Evolutionary conservation across 805 yeast species (phyloP).

Genomic region (Wickerhamiella hasegawae): DNA sequence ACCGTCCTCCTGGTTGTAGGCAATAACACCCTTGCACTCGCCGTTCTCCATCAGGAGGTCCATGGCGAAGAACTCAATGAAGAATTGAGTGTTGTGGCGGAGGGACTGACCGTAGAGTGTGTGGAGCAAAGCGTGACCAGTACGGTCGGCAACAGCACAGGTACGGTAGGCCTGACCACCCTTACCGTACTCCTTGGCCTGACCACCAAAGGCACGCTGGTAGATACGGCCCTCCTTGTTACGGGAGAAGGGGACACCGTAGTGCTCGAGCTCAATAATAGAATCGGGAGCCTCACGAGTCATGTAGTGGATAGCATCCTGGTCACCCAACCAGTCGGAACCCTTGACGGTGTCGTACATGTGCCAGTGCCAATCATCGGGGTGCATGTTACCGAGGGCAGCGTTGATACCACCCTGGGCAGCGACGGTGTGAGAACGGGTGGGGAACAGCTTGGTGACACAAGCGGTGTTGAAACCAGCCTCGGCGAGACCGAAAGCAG

Average conservation of each 20-base stretch:
- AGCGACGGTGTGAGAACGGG: constrained; percentile 97
- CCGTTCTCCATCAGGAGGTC: constrained; percentile 92
- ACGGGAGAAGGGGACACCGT: constrained; percentile 96
- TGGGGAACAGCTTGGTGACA: constrained; percentile 90
- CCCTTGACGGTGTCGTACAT: constrained; percentile 99
- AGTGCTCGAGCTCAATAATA: constrained; percentile 92
- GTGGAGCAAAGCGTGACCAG: constrained; percentile 94
- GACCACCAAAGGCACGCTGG: constrained; percentile 99
- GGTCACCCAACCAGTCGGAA: constrained; percentile 98
- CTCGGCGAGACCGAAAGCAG: constrained; percentile 94
- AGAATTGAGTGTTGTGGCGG: constrained; percentile 93
- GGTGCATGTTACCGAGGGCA: constrained; percentile 96
- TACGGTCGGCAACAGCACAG: constrained; percentile 98
- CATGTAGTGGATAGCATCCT: constrained; percentile 98
- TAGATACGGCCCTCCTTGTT: constrained; percentile 91
- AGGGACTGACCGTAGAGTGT: constrained; percentile 92
- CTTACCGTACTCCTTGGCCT: constrained; percentile 84
- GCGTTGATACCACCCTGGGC: constrained; percentile 99
- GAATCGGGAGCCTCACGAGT: constrained; percentile 95
- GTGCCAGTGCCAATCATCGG: constrained; percentile 99
- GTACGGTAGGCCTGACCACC: constrained; percentile 99
- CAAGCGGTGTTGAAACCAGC: constrained; percentile 98
- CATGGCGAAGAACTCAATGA: constrained; percentile 92
- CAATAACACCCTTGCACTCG: constrained; percentile 90
- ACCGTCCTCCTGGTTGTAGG: constrained; percentile 98